Percentiles rank a stretch among this genome's conserved stretches.
Evolutionary conservation across 129 eudicot genomes (phyloP).

Genomic region (Artemisia tridentata): DNA sequence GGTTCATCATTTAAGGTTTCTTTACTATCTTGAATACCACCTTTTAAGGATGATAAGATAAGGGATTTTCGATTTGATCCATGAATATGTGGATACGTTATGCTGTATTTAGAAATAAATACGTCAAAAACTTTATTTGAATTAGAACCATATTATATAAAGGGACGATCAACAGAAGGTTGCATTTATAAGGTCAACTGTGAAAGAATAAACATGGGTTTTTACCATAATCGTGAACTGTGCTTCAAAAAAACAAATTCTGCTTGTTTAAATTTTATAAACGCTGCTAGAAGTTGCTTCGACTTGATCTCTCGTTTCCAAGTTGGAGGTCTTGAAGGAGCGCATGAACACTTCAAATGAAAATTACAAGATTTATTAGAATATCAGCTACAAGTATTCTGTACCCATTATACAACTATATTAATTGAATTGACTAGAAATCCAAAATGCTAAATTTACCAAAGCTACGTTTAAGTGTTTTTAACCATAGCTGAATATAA

Average conservation of each 20-base stretch:
- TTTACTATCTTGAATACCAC: conserved; percentile 5
- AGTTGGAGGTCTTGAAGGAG: background rate
- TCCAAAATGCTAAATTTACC: background rate
- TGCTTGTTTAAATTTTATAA: background rate
- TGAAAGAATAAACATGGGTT: background rate
- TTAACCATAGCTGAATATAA: background rate
- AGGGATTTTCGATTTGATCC: background rate
- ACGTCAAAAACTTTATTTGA: background rate
- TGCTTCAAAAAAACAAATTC: background rate
- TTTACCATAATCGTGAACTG: conserved; percentile 7
- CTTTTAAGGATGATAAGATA: background rate
- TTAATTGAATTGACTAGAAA: background rate
- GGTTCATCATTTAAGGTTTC: background rate
- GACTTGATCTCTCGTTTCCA: background rate
- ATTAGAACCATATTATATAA: background rate
- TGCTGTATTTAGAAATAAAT: background rate
- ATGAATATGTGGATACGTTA: background rate
- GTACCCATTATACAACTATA: background rate
- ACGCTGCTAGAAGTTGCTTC: background rate
- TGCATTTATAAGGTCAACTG: background rate
- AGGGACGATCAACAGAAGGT: background rate
- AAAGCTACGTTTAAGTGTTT: background rate
- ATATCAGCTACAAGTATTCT: background rate
- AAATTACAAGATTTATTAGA: background rate
- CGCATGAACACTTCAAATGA: background rate